Percentiles rank a stretch among this genome's conserved stretches.
Conservation (phyloP, 495 filamentous ascomycete genomes). For the Cudoniella acicularis region DNA sequence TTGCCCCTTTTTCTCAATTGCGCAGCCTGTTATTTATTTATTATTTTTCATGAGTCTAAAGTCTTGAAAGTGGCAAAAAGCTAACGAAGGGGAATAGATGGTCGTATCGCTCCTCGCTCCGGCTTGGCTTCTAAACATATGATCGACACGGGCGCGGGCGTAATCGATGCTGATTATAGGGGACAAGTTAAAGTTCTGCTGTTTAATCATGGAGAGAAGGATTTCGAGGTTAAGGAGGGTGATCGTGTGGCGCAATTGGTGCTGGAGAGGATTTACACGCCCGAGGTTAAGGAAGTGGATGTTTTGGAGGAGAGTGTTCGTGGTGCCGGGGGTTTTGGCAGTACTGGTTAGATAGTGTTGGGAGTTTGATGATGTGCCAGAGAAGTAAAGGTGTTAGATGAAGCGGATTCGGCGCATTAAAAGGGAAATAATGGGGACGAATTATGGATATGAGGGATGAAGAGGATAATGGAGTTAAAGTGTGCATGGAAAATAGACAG, state of each 20-base stretch:
- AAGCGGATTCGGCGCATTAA: background rate
- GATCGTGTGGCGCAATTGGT: constrained; percentile 93
- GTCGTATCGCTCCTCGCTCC: constrained; percentile 85
- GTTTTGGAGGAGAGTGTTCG: constrained; percentile 86
- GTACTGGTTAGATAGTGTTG: constrained; percentile 58
- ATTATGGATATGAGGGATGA: constrained; percentile 6
- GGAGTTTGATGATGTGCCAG: background rate
- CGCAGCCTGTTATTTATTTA: background rate
- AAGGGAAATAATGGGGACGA: background rate
- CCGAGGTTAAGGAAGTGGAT: constrained; percentile 81
- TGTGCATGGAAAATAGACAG: constrained; percentile 7
- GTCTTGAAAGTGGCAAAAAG: too few relatives aligned
- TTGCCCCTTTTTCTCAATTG: background rate
- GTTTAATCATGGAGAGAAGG: constrained; percentile 82
- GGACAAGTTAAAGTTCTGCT: constrained; percentile 90
- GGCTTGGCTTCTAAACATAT: constrained; percentile 90
- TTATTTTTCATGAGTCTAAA: too few relatives aligned
- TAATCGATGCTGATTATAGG: constrained; percentile 96
- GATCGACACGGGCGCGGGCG: constrained; percentile 91
- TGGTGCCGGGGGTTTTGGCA: constrained; percentile 90
- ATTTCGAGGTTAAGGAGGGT: constrained; percentile 79
- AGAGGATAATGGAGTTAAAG: constrained; percentile 19
- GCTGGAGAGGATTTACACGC: constrained; percentile 88
- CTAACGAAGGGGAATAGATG: too few relatives aligned
- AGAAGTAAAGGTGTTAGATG: background rate